phyloP scores from a whole-genome alignment of 345 rosid genomes.

The Salix brachista region DNA sequence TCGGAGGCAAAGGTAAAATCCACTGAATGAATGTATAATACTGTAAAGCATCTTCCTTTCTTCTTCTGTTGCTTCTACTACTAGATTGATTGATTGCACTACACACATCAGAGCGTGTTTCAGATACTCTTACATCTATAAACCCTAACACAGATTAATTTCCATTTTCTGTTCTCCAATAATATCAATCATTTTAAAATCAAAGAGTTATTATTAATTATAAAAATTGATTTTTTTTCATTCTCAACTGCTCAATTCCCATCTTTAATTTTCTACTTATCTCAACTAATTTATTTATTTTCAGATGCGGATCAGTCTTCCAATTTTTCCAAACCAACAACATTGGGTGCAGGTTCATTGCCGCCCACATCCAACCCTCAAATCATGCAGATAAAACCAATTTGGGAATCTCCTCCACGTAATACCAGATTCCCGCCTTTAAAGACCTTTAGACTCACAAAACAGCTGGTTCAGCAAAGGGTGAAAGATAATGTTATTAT shows the following conservation, averaged over 20 bases:
- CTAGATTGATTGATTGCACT: no score
- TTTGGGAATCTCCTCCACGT: conserved; percentile 70
- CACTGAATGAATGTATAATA: no score
- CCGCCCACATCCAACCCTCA: conserved; percentile 25
- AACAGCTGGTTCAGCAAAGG: conserved; percentile 63
- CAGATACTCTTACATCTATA: no score
- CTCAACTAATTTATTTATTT: neutral
- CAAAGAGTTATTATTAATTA: no score
- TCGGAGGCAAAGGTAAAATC: no score
- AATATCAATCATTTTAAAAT: no score
- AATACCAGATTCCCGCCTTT: conserved; percentile 77
- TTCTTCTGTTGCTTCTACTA: no score
- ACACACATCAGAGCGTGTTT: no score
- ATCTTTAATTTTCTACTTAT: conserved; percentile 1
- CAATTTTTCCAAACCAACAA: conserved; percentile 35
- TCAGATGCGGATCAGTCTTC: conserved; percentile 40
- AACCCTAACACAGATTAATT: no score
- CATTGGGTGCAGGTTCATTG: conserved; percentile 16
- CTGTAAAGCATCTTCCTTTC: no score
- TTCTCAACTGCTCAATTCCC: neutral
- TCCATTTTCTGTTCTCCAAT: no score
- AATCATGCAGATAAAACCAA: conserved; percentile 33
- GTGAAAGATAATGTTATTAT: conserved; percentile 66
- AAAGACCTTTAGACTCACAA: conserved; percentile 61
- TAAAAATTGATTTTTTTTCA: neutral